Evolutionary conservation across 345 rosid genomes (phyloP).

Genomic region (Sonneratia caseolaris): DNA sequence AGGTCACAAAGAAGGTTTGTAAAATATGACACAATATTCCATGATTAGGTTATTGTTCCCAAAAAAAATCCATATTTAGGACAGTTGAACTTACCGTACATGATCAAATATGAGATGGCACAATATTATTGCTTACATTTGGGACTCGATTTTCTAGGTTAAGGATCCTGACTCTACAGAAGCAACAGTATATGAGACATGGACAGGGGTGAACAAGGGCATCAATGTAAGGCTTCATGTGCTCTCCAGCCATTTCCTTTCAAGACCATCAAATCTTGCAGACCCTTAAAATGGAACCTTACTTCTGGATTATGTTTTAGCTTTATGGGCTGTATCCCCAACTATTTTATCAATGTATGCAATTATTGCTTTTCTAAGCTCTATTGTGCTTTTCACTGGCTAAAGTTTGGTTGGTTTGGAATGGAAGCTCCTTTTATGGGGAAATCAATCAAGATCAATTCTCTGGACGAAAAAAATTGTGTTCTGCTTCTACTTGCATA

Average conservation of each 20-base stretch:
- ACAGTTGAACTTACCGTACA: not conserved
- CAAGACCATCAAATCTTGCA: not conserved
- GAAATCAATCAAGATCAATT: not conserved
- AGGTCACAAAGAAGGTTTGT: conserved; percentile 63
- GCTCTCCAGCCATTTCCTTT: not conserved
- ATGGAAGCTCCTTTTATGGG: not conserved
- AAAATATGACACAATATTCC: not conserved
- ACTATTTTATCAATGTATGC: not conserved
- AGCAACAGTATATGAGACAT: conserved; percentile 51
- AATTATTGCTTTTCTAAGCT: not conserved
- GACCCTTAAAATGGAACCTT: not conserved
- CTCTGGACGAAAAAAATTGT: not conserved
- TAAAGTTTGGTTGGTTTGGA: not conserved
- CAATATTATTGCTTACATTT: not conserved
- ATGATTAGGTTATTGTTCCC: not conserved
- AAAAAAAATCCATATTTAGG: too few relatives aligned
- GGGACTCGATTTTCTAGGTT: conserved; percentile 31
- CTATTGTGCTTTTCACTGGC: not conserved
- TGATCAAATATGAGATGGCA: not conserved
- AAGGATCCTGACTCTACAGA: conserved; percentile 60
- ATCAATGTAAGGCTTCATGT: conserved; percentile 25
- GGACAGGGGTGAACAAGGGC: conserved; percentile 37
- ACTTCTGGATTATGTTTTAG: not conserved
- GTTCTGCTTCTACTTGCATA: not conserved
- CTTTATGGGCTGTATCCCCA: not conserved